Percentiles rank a stretch among this genome's conserved stretches.
Conservation (phyloP, 2,329 filamentous ascomycete genomes). For the Magnaporthiopsis incrustans region DNA sequence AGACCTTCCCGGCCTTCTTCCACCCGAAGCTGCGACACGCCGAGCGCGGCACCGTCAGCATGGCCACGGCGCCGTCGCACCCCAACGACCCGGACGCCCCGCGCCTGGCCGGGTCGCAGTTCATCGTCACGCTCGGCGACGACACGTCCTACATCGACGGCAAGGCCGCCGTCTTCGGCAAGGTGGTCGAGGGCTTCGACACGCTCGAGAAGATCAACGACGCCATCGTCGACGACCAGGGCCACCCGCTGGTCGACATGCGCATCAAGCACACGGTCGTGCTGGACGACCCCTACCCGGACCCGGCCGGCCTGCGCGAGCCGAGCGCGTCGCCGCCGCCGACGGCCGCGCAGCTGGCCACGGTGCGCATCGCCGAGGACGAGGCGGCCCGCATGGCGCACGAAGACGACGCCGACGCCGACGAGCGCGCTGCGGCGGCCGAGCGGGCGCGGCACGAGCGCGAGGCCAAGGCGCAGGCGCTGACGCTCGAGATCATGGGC, state of each 20-base stretch:
- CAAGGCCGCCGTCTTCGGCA: constrained; percentile 90
- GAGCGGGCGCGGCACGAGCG: constrained; percentile 78
- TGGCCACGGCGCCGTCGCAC: constrained; percentile 75
- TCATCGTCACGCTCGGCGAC: constrained; percentile 85
- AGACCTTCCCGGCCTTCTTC: constrained; percentile 77
- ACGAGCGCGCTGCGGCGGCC: constrained; percentile 56
- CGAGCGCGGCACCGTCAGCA: constrained; percentile 88
- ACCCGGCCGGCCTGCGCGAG: constrained; percentile 68
- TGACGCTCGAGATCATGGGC: constrained; percentile 96
- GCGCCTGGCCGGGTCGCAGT: constrained; percentile 81
- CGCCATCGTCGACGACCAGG: constrained; percentile 77
- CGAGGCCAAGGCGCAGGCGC: constrained; percentile 85
- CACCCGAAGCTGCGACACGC: constrained; percentile 81
- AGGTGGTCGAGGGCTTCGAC: constrained; percentile 94
- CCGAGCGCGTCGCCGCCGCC: constrained; percentile 75
- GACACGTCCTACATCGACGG: constrained; percentile 86
- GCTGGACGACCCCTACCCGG: constrained; percentile 84
- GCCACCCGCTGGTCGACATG: constrained; percentile 86
- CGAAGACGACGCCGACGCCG: constrained; percentile 56
- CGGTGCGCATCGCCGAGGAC: constrained; percentile 75
- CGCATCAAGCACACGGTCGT: constrained; percentile 88
- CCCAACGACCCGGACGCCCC: constrained; percentile 64
- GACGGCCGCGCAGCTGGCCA: constrained; percentile 77
- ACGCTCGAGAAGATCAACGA: constrained; percentile 87
- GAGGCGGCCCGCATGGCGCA: constrained; percentile 69